Conservation (phyloP, 140 eudicot species). For the Oenanthe javanica region DNA sequence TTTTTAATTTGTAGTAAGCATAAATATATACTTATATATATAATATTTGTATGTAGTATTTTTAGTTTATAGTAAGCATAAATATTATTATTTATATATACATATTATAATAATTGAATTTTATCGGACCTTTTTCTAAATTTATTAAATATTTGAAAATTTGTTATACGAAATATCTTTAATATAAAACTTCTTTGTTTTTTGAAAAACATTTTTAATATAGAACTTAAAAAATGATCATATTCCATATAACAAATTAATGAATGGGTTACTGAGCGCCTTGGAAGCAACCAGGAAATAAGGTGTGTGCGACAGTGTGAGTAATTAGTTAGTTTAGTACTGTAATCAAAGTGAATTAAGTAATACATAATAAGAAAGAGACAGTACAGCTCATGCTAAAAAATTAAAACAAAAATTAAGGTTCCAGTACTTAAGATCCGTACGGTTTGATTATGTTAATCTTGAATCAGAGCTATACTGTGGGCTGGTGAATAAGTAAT, state of each 20-base stretch:
- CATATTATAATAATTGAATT: too few species aligned
- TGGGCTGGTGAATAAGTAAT: neutral
- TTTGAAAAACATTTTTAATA: too few species aligned
- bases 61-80: too few species aligned
- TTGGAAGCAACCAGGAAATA: neutral
- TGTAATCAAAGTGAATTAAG: neutral
- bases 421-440: constrained; percentile 1
- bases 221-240: too few species aligned
- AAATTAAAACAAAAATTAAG: neutral
- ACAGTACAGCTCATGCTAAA: neutral
- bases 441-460: neutral
- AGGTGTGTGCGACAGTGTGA: neutral
- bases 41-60: too few species aligned
- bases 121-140: too few species aligned
- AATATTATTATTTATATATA: too few species aligned
- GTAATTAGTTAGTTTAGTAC: neutral
- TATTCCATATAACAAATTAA: neutral
- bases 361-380: neutral
- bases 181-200: too few species aligned
- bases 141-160: too few species aligned
- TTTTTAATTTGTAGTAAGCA: too few species aligned
- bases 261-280: neutral
- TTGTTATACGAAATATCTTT: too few species aligned
- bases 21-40: too few species aligned
- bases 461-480: neutral